phyloP scores from a whole-genome alignment of 2,329 filamentous ascomycete species.

The Colletotrichum acutatum region DNA sequence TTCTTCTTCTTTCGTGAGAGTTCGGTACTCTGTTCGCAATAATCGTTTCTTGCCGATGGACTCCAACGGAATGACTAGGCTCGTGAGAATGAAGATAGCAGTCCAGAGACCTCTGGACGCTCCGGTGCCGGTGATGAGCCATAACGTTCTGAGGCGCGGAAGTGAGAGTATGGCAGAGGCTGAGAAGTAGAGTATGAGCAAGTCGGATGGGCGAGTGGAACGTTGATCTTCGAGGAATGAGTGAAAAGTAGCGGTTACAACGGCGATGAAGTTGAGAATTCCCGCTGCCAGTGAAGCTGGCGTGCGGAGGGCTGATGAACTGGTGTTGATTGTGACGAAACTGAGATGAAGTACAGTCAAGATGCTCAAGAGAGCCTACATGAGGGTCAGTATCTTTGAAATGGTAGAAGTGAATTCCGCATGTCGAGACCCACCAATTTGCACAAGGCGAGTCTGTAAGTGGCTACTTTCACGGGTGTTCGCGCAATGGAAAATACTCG shows the following conservation, averaged over 20 bases:
- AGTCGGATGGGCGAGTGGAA: slow-evolving; percentile 6
- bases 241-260: neutral
- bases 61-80: slow-evolving; percentile 34
- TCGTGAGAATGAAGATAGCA: neutral
- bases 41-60: slow-evolving; percentile 36
- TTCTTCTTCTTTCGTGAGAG: slow-evolving; percentile 34
- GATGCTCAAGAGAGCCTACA: neutral
- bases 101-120: neutral
- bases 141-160: neutral
- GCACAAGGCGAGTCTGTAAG: neutral
- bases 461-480: neutral
- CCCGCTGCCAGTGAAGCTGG: neutral
- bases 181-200: slow-evolving; percentile 17
- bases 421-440: neutral
- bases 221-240: slow-evolving; percentile 19
- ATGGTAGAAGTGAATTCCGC: no score
- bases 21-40: slow-evolving; percentile 11
- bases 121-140: neutral
- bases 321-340: neutral
- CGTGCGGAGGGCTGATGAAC: neutral
- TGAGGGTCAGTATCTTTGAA: neutral
- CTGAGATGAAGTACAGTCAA: neutral
- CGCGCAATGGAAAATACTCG: neutral
- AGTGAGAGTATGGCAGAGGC: neutral
- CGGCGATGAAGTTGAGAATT: slow-evolving; percentile 6